Evolutionary conservation across 78 protist species (phyloP), one percentile per base, ranked within the genome.

Genomic region (Thecamonas trahens): DNA sequence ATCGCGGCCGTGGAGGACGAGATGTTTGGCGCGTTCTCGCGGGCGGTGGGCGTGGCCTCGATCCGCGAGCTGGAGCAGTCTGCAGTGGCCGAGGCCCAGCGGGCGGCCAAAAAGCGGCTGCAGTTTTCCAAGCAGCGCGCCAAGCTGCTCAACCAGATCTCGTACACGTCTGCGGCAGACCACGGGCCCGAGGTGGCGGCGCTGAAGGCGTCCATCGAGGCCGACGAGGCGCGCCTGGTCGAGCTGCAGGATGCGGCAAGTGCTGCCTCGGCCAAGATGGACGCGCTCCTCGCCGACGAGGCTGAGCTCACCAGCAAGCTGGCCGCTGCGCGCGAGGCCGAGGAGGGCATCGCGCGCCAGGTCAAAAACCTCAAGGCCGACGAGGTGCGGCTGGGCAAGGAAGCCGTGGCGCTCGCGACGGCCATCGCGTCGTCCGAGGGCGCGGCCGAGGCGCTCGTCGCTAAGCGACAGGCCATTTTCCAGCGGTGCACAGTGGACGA

Each of bases 1-100:
- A 20, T 62, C 35, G 55, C 31, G 39, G 54, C 15, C 24, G 49
- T 54, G 3, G 87, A 63, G 47, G 82, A 84, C 28, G 61, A 3
- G 31, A 17, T 73, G 35, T 83, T 89, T 34, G 62, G 67, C 31
- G 83, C 15, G 11, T 84, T 91, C 42, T 59, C 80, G 35, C 17
- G 7, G 13, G 17, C 31, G 32, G 47, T 86, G 22, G 89, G 89
- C 52, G 38, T 91, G 0, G 53, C 14, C 28, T 73, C 76, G 32
- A 82, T 89, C 37, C 73, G 80, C 40, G 92, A 81, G 50, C 85
- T 77, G 59, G 95, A 88, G 73, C 87, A 73, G 32, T 32, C 18
- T 37, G 32, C 63, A 9, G 15, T 69, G 11, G 32, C n/a, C 14
- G 53, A n/a, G n/a, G 70, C 65, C 8, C 67, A 63, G 55, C 63